phyloP scores from a whole-genome alignment of 768 basidiomycete genomes.

The Lanmaoa rubissima region DNA sequence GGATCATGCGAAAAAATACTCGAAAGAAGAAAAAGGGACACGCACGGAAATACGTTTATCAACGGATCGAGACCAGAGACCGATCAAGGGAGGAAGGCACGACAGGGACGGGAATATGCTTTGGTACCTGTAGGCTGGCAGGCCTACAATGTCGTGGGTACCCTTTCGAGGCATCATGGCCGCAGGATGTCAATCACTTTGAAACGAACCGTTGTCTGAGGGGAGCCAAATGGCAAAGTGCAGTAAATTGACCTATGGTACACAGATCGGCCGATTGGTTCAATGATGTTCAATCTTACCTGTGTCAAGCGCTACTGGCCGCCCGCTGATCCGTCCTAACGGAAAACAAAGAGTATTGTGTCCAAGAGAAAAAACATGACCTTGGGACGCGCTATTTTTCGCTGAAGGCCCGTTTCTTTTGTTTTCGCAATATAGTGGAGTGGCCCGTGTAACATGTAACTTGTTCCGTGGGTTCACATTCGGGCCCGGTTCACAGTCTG shows the following conservation, averaged over 20 bases:
- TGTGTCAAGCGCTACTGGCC: too few relatives aligned
- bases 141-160: not conserved
- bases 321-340: too few relatives aligned
- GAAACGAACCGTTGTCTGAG: conserved; percentile 3
- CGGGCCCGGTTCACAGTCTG: not conserved
- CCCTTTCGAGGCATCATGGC: not conserved
- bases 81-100: not conserved
- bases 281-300: too few relatives aligned
- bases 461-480: conserved; percentile 1
- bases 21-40: not conserved
- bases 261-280: not conserved
- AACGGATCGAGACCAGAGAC: not conserved
- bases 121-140: not conserved
- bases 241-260: not conserved
- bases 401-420: conserved; percentile 1
- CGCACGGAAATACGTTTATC: not conserved
- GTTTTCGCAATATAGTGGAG: not conserved
- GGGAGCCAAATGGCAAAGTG: not conserved
- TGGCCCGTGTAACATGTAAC: not conserved
- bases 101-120: not conserved
- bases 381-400: not conserved
- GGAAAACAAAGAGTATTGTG: not conserved
- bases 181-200: not conserved
- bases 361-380: not conserved
- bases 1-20: not conserved